These are phyloP conservation scores for Talaromyces atroroseus DNA, from an alignment of 2,329 filamentous ascomycete species.

Conservation along the genomic window DNA sequence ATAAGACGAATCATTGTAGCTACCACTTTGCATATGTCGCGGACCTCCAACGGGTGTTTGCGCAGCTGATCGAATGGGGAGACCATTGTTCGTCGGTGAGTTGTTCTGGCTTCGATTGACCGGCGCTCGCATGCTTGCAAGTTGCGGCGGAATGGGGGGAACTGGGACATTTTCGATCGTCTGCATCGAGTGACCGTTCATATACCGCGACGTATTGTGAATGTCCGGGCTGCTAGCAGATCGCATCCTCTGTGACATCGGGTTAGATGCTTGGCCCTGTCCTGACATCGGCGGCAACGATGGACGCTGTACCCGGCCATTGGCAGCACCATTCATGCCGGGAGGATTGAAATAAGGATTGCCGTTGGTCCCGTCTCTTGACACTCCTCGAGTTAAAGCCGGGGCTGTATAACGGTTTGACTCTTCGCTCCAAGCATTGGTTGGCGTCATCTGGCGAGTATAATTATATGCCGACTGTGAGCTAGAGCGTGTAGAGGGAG, in stretches of 20 bases:
- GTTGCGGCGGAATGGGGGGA: slow-evolving; percentile 69
- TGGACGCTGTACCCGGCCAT: slow-evolving; percentile 60
- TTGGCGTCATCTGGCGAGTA: slow-evolving; percentile 64
- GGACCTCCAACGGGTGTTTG: slow-evolving; percentile 61
- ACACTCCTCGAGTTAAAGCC: slow-evolving; percentile 74
- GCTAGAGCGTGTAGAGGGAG: slow-evolving; percentile 52
- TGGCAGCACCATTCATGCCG: slow-evolving; percentile 36
- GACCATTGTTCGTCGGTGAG: slow-evolving; percentile 64
- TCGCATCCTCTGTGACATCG: slow-evolving; percentile 63
- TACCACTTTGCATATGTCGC: slow-evolving; percentile 39
- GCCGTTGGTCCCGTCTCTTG: slow-evolving; percentile 64
- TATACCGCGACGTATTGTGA: slow-evolving; percentile 51
- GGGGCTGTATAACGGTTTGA: slow-evolving; percentile 83
- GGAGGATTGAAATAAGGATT: slow-evolving; percentile 57
- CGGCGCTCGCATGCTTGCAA: slow-evolving; percentile 53
- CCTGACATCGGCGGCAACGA: slow-evolving; percentile 68
- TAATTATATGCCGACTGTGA: slow-evolving; percentile 67
- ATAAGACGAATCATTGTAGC: slow-evolving; percentile 30
- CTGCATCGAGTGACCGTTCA: slow-evolving; percentile 50
- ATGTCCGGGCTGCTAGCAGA: slow-evolving; percentile 96
- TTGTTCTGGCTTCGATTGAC: slow-evolving; percentile 74
- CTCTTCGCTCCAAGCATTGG: slow-evolving; percentile 65
- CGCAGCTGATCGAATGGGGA: slow-evolving; percentile 63
- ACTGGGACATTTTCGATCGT: slow-evolving; percentile 59
- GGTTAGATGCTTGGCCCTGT: slow-evolving; percentile 48